These are phyloP conservation scores for Fomitopsis pulvina DNA, from an alignment of 768 basidiomycete genomes.

Conservation along the genomic window DNA sequence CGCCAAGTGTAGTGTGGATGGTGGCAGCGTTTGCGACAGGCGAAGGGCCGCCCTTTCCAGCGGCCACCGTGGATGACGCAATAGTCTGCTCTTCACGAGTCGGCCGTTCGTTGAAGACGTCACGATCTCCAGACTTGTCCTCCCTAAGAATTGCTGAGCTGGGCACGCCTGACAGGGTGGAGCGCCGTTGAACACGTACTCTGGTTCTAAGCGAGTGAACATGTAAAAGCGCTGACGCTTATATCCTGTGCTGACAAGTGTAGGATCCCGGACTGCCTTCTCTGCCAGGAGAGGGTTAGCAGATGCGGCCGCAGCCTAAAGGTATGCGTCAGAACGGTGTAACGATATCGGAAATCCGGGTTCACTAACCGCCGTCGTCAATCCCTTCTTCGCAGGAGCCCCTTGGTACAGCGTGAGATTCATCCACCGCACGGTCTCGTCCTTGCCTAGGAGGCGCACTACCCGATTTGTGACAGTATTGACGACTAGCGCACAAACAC, in stretches of 20 bases:
- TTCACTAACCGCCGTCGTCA: conserved; percentile 71
- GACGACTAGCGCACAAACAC: conserved; percentile 51
- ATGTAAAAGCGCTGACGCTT: conserved; percentile 92
- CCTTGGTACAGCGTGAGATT: conserved; percentile 92
- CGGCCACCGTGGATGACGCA: conserved; percentile 51
- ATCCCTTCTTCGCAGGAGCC: conserved; percentile 78
- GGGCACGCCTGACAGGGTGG: neutral
- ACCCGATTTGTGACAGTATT: conserved; percentile 95
- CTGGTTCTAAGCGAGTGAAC: conserved; percentile 86
- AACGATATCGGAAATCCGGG: conserved; percentile 6
- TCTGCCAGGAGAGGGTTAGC: conserved; percentile 91
- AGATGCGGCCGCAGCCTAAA: conserved; percentile 89
- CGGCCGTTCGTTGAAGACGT: conserved; percentile 97
- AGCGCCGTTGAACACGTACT: conserved; percentile 45
- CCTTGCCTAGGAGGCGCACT: conserved; percentile 81
- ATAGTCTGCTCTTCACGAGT: conserved; percentile 93
- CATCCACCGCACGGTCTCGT: conserved; percentile 87
- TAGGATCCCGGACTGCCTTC: conserved; percentile 81
- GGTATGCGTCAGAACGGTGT: neutral
- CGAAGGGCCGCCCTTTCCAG: conserved; percentile 49
- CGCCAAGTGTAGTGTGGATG: conserved; percentile 93
- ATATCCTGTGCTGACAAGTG: conserved; percentile 87
- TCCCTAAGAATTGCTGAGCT: conserved; percentile 42
- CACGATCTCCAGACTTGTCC: conserved; percentile 81
- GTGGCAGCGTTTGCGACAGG: conserved; percentile 74